These are phyloP conservation scores for Claviceps arundinis DNA, from an alignment of 2,329 filamentous ascomycete genomes.

Conservation along the genomic window DNA sequence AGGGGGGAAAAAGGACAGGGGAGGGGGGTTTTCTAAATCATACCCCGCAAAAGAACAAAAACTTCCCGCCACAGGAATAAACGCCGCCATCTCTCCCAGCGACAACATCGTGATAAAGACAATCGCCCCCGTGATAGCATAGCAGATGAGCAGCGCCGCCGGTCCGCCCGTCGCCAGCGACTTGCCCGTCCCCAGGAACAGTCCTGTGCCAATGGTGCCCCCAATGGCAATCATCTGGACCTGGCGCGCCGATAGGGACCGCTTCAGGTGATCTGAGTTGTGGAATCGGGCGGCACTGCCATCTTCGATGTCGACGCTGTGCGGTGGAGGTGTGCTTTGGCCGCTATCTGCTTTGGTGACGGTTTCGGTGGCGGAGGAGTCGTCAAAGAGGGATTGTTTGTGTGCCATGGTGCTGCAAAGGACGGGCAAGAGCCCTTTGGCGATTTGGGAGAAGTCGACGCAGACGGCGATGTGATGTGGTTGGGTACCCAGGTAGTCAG, in stretches of 20 bases:
- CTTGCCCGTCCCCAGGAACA: slow-evolving; percentile 50
- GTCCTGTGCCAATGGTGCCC: slow-evolving; percentile 45
- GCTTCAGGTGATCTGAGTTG: slow-evolving; percentile 26
- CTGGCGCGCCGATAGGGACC: slow-evolving; percentile 45
- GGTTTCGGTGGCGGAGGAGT: neutral
- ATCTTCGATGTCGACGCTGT: neutral
- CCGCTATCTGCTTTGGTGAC: neutral
- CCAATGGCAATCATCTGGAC: slow-evolving; percentile 55
- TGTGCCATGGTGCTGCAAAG: neutral
- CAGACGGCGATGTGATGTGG: too few relatives aligned
- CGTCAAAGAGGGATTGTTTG: neutral
- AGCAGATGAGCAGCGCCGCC: slow-evolving; percentile 40
- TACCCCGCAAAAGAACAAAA: slow-evolving; percentile 36
- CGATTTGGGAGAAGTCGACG: too few relatives aligned
- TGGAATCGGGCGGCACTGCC: neutral
- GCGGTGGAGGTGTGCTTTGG: neutral
- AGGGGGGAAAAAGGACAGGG: neutral
- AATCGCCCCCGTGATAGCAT: slow-evolving; percentile 41
- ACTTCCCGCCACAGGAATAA: slow-evolving; percentile 35
- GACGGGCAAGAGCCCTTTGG: too few relatives aligned
- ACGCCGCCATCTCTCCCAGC: slow-evolving; percentile 48
- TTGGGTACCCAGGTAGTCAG: too few relatives aligned
- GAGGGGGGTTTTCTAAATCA: slow-evolving; percentile 5
- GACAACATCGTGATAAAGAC: slow-evolving; percentile 46
- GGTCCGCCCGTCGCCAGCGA: slow-evolving; percentile 46